Conservation (phyloP, 305 asterid species). For the Fraxinus platypoda region DNA sequence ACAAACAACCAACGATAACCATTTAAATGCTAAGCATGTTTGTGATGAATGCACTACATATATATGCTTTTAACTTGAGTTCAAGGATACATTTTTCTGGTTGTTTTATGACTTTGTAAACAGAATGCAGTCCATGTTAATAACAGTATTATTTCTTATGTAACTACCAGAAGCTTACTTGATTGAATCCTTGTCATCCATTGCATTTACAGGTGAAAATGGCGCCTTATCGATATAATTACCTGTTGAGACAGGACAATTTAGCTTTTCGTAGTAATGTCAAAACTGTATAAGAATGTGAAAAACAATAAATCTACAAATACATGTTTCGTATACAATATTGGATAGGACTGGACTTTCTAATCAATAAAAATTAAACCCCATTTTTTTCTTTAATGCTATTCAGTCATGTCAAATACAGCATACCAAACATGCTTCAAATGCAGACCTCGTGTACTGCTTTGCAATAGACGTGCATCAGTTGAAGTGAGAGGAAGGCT, state of each 20-base stretch:
- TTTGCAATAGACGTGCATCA: neutral
- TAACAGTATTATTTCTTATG: neutral
- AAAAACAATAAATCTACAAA: neutral
- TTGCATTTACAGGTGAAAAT: neutral
- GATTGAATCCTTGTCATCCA: conserved; percentile 10
- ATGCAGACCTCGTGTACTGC: conserved; percentile 4
- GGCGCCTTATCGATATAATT: neutral
- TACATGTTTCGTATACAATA: neutral
- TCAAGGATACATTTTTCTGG: neutral
- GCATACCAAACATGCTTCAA: neutral
- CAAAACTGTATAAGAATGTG: neutral
- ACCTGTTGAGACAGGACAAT: neutral
- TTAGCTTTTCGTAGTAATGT: neutral
- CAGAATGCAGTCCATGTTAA: neutral
- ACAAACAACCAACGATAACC: neutral
- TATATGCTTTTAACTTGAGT: neutral
- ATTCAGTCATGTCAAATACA: neutral
- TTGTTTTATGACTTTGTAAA: neutral
- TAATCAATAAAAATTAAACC: neutral
- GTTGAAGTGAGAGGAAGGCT: neutral
- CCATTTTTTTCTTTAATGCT: neutral
- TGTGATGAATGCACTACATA: neutral
- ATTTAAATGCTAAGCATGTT: neutral
- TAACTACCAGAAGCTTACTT: neutral
- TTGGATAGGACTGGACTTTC: neutral